Evolutionary conservation across 2,329 filamentous ascomycete genomes (phyloP).

Genomic region (Myriosclerotinia duriaeana): DNA sequence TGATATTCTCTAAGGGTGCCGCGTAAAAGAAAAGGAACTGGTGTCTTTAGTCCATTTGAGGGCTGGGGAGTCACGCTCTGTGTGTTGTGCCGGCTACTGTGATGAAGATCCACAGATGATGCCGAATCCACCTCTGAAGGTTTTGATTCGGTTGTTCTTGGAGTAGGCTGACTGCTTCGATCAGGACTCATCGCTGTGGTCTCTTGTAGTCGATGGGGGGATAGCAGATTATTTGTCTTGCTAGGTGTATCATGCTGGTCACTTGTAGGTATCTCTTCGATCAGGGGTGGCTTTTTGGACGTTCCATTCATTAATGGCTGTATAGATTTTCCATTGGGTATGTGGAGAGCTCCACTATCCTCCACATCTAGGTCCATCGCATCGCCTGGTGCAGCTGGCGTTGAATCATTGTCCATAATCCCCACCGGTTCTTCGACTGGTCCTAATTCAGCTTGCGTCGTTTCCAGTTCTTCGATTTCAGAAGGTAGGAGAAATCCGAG

Average conservation of each 20-base stretch:
- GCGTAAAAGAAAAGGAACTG: conserved; percentile 78
- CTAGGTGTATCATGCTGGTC: conserved; percentile 9
- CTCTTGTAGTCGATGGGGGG: conserved; percentile 23
- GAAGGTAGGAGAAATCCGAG: conserved; percentile 40
- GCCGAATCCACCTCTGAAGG: conserved; percentile 40
- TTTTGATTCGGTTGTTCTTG: conserved; percentile 41
- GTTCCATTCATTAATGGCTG: conserved; percentile 7
- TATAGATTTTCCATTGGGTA: conserved; percentile 34
- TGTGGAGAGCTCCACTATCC: conserved; percentile 38
- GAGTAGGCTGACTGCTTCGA: conserved; percentile 42
- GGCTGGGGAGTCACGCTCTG: conserved; percentile 45
- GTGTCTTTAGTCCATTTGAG: conserved; percentile 55
- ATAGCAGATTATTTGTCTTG: conserved; percentile 3
- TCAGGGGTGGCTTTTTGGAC: conserved; percentile 6
- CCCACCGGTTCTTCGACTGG: conserved; percentile 24
- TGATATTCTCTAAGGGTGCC: conserved; percentile 94
- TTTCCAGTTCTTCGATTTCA: conserved; percentile 41
- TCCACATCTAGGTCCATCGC: conserved; percentile 26
- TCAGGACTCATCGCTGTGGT: conserved; percentile 37
- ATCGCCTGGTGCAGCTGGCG: not conserved
- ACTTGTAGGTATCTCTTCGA: conserved; percentile 16
- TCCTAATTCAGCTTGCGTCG: conserved; percentile 27
- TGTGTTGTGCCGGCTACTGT: conserved; percentile 39
- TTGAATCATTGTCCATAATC: conserved; percentile 6
- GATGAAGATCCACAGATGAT: conserved; percentile 41